Evolutionary conservation across 805 yeast genomes (phyloP).

Genomic region (Hanseniaspora clermontiae): DNA sequence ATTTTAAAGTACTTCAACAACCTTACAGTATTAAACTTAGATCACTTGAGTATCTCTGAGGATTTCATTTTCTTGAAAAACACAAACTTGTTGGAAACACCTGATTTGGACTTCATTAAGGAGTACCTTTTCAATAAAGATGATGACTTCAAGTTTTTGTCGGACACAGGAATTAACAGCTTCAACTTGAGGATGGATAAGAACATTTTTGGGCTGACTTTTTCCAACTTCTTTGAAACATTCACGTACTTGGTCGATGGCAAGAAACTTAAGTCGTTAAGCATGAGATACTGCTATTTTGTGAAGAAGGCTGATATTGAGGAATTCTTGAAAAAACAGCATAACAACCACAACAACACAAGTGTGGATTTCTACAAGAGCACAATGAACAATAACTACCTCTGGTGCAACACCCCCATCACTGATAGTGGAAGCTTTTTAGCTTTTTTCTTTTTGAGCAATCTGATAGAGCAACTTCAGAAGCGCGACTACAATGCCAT

Average conservation of each 20-base stretch:
- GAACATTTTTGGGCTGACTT: not conserved
- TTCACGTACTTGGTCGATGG: not conserved
- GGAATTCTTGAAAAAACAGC: not conserved
- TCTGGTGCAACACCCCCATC: constrained; percentile 7
- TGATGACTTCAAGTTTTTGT: not conserved
- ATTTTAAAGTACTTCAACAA: constrained; percentile 56
- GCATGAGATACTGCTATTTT: constrained; percentile 9
- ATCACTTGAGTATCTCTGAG: constrained; percentile 45
- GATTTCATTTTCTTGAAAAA: constrained; percentile 40
- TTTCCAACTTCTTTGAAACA: constrained; percentile 3
- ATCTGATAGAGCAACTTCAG: not conserved
- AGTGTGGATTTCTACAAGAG: constrained; percentile 5
- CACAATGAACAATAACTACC: constrained; percentile 4
- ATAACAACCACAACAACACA: not conserved
- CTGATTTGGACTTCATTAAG: not conserved
- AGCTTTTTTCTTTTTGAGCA: constrained; percentile 5
- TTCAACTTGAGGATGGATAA: not conserved
- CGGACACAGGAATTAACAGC: constrained; percentile 3
- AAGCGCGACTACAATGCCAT: not conserved
- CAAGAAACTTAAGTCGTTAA: not conserved
- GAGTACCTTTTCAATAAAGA: not conserved
- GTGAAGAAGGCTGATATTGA: not conserved
- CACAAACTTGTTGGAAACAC: not conserved
- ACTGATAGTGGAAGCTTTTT: not conserved
- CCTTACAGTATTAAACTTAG: constrained; percentile 43